A percentile compares a stretch with the other conserved stretches of the same genome.
phyloP scores from a whole-genome alignment of 2,329 filamentous ascomycete species.

The Trichoderma pleuroti region DNA sequence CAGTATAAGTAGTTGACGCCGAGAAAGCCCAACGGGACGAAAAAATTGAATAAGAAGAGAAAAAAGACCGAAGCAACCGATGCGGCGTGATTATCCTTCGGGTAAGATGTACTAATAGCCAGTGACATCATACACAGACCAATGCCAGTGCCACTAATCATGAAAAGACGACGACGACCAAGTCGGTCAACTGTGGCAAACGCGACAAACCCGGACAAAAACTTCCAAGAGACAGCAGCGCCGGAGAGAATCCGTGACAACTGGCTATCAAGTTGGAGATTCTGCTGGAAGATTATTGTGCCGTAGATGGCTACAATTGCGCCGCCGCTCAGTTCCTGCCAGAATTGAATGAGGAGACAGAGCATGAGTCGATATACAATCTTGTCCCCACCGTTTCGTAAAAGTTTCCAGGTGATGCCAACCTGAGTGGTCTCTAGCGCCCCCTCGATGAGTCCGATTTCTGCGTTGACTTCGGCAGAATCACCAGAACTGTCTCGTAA shows the following conservation, averaged over 20 bases:
- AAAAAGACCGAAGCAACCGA: neutral
- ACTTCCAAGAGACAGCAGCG: neutral
- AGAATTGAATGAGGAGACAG: neutral
- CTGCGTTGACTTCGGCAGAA: neutral
- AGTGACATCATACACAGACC: neutral
- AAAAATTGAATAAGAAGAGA: neutral
- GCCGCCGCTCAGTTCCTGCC: neutral
- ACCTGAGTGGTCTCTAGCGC: neutral
- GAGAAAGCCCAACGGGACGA: neutral
- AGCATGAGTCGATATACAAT: neutral
- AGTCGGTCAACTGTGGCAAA: neutral
- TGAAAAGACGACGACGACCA: neutral
- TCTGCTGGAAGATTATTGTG: neutral
- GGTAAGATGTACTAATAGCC: neutral
- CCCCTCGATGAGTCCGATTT: neutral
- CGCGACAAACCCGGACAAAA: neutral
- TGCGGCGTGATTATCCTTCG: neutral
- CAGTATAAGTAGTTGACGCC: neutral
- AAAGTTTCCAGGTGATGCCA: neutral
- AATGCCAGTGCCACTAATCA: neutral
- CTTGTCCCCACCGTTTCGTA: neutral
- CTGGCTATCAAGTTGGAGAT: neutral
- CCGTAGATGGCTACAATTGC: neutral
- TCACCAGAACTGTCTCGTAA: neutral
- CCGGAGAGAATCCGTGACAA: neutral